A percentile compares a stretch with the other conserved stretches of the same genome.
Conservation (phyloP, 306 rosid species). For the Castanea crenata region DNA sequence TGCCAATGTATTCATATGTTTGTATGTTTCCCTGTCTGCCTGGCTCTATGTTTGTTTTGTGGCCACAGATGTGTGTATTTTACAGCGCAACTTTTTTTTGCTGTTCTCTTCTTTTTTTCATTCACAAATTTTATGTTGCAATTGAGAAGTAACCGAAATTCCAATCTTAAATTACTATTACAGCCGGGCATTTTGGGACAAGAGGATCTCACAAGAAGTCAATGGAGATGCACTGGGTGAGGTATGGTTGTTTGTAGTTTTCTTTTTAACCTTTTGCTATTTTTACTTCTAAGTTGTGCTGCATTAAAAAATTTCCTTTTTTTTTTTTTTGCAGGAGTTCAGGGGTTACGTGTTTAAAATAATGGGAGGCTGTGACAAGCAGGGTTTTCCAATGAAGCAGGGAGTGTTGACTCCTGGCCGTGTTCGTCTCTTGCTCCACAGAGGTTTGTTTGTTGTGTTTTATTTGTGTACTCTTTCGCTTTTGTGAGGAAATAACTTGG, state of each 20-base stretch:
- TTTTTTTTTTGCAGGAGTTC: conserved; percentile 27
- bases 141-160: neutral
- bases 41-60: too few relatives aligned
- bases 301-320: neutral
- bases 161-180: neutral
- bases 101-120: too few relatives aligned
- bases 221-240: conserved; percentile 41
- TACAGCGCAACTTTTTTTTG: too few relatives aligned
- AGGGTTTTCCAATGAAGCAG: conserved; percentile 57
- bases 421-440: conserved; percentile 46
- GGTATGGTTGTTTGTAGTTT: neutral
- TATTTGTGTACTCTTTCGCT: neutral
- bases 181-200: conserved; percentile 25
- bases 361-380: conserved; percentile 56
- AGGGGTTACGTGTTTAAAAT: conserved; percentile 45
- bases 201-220: conserved; percentile 42
- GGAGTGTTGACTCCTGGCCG: conserved; percentile 49
- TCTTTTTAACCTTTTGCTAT: too few relatives aligned
- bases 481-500: neutral
- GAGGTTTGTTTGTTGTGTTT: conserved; percentile 22
- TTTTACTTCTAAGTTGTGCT: too few relatives aligned
- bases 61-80: too few relatives aligned
- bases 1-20: too few relatives aligned
- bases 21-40: too few relatives aligned
- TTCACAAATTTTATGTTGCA: too few relatives aligned